Percentiles rank a stretch among this genome's conserved stretches.
These are phyloP conservation scores for Termitomyces sp. DNA, from an alignment of 768 basidiomycete species.

Conservation along the genomic window DNA sequence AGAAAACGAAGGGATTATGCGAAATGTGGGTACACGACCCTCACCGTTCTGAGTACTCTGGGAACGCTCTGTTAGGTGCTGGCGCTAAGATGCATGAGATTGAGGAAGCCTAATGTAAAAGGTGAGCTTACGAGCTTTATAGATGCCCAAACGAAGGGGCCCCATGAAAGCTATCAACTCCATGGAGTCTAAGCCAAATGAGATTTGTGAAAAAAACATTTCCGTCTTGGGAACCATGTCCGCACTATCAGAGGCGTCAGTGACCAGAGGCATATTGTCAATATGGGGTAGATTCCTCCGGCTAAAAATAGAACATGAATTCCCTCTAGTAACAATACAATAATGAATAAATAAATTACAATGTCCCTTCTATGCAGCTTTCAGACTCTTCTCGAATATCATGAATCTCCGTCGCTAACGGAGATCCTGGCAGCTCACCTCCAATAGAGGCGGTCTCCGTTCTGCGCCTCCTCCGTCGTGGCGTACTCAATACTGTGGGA, in stretches of 20 bases:
- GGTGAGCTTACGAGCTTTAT: slow-evolving; percentile 33
- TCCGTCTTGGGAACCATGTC: neutral
- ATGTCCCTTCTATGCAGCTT: slow-evolving; percentile 1
- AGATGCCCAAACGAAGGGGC: slow-evolving; percentile 46
- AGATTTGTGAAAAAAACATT: slow-evolving; percentile 24
- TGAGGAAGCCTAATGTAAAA: neutral
- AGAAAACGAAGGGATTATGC: slow-evolving; percentile 48
- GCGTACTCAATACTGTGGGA: slow-evolving; percentile 34
- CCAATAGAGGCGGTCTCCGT: slow-evolving; percentile 21
- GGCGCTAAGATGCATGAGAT: slow-evolving; percentile 23
- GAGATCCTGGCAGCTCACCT: slow-evolving; percentile 24
- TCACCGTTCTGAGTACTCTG: slow-evolving; percentile 39
- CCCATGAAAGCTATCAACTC: slow-evolving; percentile 52
- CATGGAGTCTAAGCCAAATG: slow-evolving; percentile 41
- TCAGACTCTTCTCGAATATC: slow-evolving; percentile 15
- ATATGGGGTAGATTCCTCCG: neutral
- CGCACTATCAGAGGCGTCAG: neutral
- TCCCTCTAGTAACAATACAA: neutral
- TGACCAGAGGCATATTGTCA: neutral
- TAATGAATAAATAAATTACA: neutral
- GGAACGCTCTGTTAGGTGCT: slow-evolving; percentile 37
- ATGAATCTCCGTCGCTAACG: slow-evolving; percentile 25
- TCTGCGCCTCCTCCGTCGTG: slow-evolving; percentile 32
- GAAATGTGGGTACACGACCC: slow-evolving; percentile 47
- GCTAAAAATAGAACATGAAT: neutral